phyloP scores from a whole-genome alignment of 2,329 filamentous ascomycete genomes.

The Cercospora zeina region DNA sequence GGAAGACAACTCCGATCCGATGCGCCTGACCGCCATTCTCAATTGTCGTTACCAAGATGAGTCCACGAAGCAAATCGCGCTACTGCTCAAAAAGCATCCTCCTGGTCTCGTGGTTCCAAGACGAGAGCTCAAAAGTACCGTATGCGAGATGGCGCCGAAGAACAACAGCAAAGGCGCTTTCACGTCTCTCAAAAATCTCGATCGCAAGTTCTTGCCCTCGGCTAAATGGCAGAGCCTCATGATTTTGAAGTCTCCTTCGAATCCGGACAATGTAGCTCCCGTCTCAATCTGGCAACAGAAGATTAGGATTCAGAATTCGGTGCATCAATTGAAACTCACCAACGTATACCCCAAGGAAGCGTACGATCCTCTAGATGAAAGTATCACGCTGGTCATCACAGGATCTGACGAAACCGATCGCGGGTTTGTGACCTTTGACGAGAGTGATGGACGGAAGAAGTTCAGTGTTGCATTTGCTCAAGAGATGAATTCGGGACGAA shows the following conservation, averaged over 20 bases:
- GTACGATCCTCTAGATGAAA: constrained; percentile 12
- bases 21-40: constrained; percentile 24
- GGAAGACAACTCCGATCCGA: constrained; percentile 16
- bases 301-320: constrained; percentile 24
- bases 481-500: constrained; percentile 18
- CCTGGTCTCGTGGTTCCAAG: constrained; percentile 25
- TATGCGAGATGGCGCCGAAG: constrained; percentile 26
- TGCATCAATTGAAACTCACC: constrained; percentile 17
- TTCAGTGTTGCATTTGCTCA: constrained; percentile 25
- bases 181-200: constrained; percentile 26
- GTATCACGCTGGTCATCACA: constrained; percentile 26
- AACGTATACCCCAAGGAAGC: constrained; percentile 23
- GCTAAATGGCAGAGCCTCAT: constrained; percentile 26
- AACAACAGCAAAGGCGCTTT: constrained; percentile 19
- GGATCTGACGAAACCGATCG: constrained; percentile 25
- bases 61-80: constrained; percentile 21
- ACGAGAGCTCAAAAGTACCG: constrained; percentile 23
- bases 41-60: constrained; percentile 27
- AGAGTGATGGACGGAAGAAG: constrained; percentile 26
- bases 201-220: constrained; percentile 19
- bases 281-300: constrained; percentile 27
- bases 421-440: constrained; percentile 25
- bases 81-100: constrained; percentile 23
- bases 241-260: constrained; percentile 23
- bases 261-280: constrained; percentile 17